Evolutionary conservation across 2,329 filamentous ascomycete species (phyloP).

Genomic region (Zarea fungicola): DNA sequence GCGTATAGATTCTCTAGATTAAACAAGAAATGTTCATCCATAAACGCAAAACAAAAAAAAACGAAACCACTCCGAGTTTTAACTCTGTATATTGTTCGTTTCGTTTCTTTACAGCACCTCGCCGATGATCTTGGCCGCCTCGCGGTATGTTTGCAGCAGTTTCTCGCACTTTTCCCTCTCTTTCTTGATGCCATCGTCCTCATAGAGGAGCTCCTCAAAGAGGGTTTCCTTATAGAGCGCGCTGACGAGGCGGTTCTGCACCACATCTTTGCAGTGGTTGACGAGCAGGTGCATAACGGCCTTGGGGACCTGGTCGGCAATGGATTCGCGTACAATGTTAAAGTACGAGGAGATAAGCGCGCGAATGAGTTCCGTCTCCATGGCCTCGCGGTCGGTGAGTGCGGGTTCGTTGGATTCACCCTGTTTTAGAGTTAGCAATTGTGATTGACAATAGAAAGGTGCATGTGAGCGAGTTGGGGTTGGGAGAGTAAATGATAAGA

Average conservation of each 20-base stretch:
- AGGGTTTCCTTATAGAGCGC: slow-evolving; percentile 89
- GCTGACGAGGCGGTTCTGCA: slow-evolving; percentile 93
- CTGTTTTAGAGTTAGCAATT: slow-evolving; percentile 33
- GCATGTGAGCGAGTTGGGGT: neutral
- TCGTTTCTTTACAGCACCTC: slow-evolving; percentile 75
- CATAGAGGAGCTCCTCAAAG: slow-evolving; percentile 91
- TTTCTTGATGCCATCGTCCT: slow-evolving; percentile 95
- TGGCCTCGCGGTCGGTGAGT: slow-evolving; percentile 88
- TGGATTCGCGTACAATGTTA: slow-evolving; percentile 98
- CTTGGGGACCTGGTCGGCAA: slow-evolving; percentile 96
- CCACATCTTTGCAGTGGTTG: slow-evolving; percentile 96
- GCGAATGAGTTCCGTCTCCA: slow-evolving; percentile 96
- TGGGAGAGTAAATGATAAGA: too few relatives aligned
- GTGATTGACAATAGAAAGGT: neutral
- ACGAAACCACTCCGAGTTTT: slow-evolving; percentile 56
- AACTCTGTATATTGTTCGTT: neutral
- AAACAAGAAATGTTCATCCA: too few relatives aligned
- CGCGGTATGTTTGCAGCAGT: slow-evolving; percentile 88
- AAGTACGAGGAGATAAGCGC: slow-evolving; percentile 97
- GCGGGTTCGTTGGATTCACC: slow-evolving; percentile 68
- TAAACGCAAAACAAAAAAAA: too few relatives aligned
- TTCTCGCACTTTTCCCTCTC: slow-evolving; percentile 98
- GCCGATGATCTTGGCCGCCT: slow-evolving; percentile 96
- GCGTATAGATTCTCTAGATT: too few relatives aligned
- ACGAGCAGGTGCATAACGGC: slow-evolving; percentile 98